Conservation (phyloP, 1,284 basidiomycete species). For the Ceratobasidium papillatum region DNA sequence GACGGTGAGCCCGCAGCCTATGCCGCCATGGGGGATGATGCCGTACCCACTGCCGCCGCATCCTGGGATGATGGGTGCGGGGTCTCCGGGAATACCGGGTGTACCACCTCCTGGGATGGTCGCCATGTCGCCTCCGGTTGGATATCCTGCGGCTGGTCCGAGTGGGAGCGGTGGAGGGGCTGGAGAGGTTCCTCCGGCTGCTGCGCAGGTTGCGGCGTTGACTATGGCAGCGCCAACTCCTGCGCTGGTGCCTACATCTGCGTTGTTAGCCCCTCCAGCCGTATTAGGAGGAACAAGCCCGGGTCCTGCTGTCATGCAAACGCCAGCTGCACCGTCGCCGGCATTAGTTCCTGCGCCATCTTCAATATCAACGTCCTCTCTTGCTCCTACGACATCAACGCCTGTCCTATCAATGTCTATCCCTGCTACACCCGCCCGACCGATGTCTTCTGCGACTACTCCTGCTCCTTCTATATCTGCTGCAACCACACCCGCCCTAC, state of each 20-base stretch:
- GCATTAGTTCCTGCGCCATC: background rate
- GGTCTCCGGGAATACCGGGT: background rate
- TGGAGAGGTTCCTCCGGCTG: constrained; percentile 17
- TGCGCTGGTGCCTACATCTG: background rate
- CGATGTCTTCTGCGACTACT: background rate
- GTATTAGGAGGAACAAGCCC: background rate
- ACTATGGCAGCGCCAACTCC: constrained; percentile 23
- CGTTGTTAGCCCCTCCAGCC: constrained; percentile 1
- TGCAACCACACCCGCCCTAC: background rate
- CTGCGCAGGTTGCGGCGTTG: constrained; percentile 10
- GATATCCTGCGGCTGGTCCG: background rate
- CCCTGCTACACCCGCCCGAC: background rate
- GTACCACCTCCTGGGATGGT: background rate
- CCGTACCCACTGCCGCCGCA: background rate
- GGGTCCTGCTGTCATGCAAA: constrained; percentile 11
- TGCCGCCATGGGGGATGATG: constrained; percentile 26
- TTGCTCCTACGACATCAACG: background rate
- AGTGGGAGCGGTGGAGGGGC: background rate
- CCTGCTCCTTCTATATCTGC: background rate
- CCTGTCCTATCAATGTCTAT: background rate
- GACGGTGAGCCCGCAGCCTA: constrained; percentile 25
- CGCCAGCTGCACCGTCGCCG: too few relatives aligned
- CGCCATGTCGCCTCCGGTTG: constrained; percentile 1
- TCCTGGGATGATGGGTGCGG: background rate
- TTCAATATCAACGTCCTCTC: background rate